Conservation (phyloP, 768 basidiomycete species). For the Sistotremastrum niveocremeum region DNA sequence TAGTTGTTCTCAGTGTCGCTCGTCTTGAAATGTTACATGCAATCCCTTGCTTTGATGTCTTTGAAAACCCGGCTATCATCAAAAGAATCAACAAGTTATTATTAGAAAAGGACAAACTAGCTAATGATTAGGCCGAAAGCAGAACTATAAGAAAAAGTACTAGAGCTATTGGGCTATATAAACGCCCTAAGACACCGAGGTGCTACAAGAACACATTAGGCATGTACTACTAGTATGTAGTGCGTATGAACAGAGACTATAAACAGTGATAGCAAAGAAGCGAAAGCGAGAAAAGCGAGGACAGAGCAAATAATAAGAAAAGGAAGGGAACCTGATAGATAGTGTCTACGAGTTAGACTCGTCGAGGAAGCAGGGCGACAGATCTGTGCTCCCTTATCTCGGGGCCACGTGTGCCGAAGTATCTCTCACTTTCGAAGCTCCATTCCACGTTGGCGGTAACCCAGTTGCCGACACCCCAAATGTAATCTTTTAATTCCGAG, state of each 20-base stretch:
- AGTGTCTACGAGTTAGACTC: not conserved
- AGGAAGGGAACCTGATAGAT: not conserved
- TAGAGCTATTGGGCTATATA: too few species aligned
- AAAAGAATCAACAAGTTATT: too few species aligned
- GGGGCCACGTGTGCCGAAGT: conserved; percentile 44
- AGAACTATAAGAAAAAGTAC: too few species aligned
- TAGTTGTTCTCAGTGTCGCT: not conserved
- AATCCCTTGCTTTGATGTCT: too few species aligned
- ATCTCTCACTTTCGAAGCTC: conserved; percentile 57
- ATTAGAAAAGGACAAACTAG: too few species aligned
- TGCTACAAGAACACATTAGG: too few species aligned
- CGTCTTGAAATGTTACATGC: too few species aligned
- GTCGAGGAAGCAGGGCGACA: conserved; percentile 4
- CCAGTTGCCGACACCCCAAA: conserved; percentile 46
- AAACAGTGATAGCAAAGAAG: not conserved
- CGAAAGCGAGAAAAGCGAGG: not conserved
- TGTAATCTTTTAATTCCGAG: conserved; percentile 35
- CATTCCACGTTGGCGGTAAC: conserved; percentile 50
- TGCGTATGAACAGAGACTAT: not conserved
- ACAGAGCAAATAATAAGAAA: not conserved
- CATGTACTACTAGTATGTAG: not conserved
- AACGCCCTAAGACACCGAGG: too few species aligned
- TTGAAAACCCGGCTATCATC: too few species aligned
- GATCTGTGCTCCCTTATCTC: conserved; percentile 33
- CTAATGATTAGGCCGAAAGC: too few species aligned